Evolutionary conservation across 2,329 filamentous ascomycete species (phyloP).

Genomic region (Apiospora pterosperma): DNA sequence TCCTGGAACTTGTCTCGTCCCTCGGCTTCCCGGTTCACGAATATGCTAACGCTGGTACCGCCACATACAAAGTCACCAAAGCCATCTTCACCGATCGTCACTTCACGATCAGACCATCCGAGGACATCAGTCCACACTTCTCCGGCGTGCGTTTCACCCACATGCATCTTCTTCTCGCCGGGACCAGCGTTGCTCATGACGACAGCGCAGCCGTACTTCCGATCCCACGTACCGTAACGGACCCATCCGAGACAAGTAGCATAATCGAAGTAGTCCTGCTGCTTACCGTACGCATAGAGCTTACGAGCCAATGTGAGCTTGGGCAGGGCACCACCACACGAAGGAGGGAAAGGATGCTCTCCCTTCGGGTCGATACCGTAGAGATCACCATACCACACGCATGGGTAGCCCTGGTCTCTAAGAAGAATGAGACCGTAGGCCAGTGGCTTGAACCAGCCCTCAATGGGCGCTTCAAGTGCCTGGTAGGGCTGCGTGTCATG

Average conservation of each 20-base stretch:
- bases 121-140: conserved; percentile 64
- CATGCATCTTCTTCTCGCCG: conserved; percentile 57
- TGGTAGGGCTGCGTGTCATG: conserved; percentile 58
- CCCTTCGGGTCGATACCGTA: conserved; percentile 52
- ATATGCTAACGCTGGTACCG: conserved; percentile 16
- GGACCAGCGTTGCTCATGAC: conserved; percentile 52
- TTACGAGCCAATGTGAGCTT: conserved; percentile 59
- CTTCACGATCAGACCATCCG: conserved; percentile 50
- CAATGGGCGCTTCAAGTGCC: conserved; percentile 50
- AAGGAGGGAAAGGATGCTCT: conserved; percentile 44
- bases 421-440: conserved; percentile 71
- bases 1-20: conserved; percentile 15
- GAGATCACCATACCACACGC: conserved; percentile 68
- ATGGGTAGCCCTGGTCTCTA: conserved; percentile 56
- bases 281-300: conserved; percentile 63
- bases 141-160: conserved; percentile 55
- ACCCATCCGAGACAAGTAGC: conserved; percentile 62
- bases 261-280: conserved; percentile 61
- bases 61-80: conserved; percentile 55
- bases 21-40: conserved; percentile 16
- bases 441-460: conserved; percentile 66
- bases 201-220: conserved; percentile 49
- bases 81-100: conserved; percentile 58
- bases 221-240: conserved; percentile 42
- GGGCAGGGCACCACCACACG: conserved; percentile 52